Conservation (phyloP, 1,139 yeast species). For the Blastobotrys aristatus region DNA sequence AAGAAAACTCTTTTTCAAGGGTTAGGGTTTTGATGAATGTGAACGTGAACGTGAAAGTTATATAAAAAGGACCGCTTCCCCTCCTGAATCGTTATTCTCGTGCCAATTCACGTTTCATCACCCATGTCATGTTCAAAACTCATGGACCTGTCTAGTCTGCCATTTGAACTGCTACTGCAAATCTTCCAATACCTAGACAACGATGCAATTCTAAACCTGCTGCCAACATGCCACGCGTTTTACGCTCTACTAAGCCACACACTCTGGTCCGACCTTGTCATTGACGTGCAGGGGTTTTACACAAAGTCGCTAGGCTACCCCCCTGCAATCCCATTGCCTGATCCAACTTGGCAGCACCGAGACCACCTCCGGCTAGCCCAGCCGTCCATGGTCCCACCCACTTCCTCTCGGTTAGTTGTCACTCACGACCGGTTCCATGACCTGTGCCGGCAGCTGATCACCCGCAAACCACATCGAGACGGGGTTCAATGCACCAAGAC, state of each 20-base stretch:
- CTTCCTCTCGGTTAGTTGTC: neutral
- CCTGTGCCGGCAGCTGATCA: neutral
- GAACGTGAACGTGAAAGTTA: no score
- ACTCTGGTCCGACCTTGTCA: conserved; percentile 2
- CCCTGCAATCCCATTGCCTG: neutral
- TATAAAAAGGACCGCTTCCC: no score
- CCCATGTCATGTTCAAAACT: neutral
- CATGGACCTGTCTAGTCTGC: neutral
- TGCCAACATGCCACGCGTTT: conserved; percentile 5
- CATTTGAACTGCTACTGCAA: conserved; percentile 7
- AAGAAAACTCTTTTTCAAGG: no score
- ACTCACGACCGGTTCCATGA: neutral
- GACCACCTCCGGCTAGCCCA: neutral
- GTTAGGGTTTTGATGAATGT: no score
- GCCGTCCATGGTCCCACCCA: neutral
- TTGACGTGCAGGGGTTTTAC: conserved; percentile 4
- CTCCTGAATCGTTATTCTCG: no score
- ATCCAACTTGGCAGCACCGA: neutral
- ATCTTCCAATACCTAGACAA: neutral
- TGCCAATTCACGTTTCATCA: no score
- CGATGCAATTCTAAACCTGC: neutral
- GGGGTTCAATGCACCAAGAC: neutral
- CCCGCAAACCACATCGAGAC: neutral
- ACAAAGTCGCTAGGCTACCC: neutral
- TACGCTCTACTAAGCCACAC: conserved; percentile 2